Evolutionary conservation across 371 early-diverging fungal genomes (phyloP).

Genomic region (Mucor mucedo): DNA sequence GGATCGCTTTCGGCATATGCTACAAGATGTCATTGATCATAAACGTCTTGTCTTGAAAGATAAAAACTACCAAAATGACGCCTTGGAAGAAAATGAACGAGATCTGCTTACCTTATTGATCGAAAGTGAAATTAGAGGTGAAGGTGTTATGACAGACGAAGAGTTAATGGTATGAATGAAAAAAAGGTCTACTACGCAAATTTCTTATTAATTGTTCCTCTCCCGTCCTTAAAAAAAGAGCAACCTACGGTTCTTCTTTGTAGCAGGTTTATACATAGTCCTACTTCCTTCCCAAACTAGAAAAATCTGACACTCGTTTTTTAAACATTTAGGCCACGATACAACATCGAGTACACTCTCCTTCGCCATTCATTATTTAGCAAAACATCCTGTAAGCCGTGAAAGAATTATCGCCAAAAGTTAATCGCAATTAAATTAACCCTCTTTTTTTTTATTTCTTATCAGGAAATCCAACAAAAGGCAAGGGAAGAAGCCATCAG

Average conservation of each 20-base stretch:
- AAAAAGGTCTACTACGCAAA: background rate
- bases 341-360: conserved; percentile 26
- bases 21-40: conserved; percentile 15
- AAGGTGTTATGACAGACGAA: conserved; percentile 11
- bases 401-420: background rate
- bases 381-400: conserved; percentile 30
- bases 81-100: conserved; percentile 16
- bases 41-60: conserved; percentile 8
- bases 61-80: conserved; percentile 13
- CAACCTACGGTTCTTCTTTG: conserved; percentile 32
- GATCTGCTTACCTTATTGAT: conserved; percentile 28
- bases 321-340: conserved; percentile 16
- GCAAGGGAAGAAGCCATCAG: conserved; percentile 32
- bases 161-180: conserved; percentile 15
- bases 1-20: conserved; percentile 17
- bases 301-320: no score
- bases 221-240: conserved; percentile 4
- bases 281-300: no score
- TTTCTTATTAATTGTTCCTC: background rate
- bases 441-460: no score
- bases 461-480: conserved; percentile 28
- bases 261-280: conserved; percentile 7
- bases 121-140: conserved; percentile 19
- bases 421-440: no score
- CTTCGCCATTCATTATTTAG: conserved; percentile 26